Evolutionary conservation across 2,329 filamentous ascomycete genomes (phyloP).

Genomic region (Zymoseptoria passerinii): DNA sequence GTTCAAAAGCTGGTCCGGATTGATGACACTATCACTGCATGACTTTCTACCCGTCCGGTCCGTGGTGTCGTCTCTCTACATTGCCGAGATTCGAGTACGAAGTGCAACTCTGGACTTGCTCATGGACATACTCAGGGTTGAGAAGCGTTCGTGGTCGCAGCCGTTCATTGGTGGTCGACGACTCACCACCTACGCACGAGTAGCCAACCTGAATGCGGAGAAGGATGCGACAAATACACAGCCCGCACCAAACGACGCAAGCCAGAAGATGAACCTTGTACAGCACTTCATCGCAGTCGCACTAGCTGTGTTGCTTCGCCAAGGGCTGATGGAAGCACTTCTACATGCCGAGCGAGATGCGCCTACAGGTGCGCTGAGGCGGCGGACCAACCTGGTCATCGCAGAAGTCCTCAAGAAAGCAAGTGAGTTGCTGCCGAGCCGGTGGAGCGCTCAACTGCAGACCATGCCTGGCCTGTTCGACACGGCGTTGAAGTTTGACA

Average conservation of each 20-base stretch:
- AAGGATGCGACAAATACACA: constrained; percentile 52
- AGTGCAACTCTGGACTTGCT: constrained; percentile 84
- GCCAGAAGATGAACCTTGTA: constrained; percentile 64
- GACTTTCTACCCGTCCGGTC: constrained; percentile 78
- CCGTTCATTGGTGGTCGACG: constrained; percentile 88
- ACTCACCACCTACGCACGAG: constrained; percentile 91
- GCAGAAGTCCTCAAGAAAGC: constrained; percentile 87
- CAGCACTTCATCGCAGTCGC: constrained; percentile 90
- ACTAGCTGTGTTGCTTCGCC: constrained; percentile 73
- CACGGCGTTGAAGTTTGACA: constrained; percentile 62
- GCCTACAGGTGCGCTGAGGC: constrained; percentile 61
- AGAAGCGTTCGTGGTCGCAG: constrained; percentile 87
- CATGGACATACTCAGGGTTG: constrained; percentile 78
- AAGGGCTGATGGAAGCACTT: constrained; percentile 54
- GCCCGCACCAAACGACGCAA: constrained; percentile 41
- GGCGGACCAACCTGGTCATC: constrained; percentile 83
- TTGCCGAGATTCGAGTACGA: constrained; percentile 47
- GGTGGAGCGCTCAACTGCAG: constrained; percentile 77
- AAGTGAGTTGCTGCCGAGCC: constrained; percentile 71
- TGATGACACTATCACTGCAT: constrained; percentile 82
- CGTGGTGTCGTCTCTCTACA: constrained; percentile 59
- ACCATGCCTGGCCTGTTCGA: constrained; percentile 78
- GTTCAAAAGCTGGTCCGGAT: constrained; percentile 85
- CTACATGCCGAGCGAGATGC: constrained; percentile 58
- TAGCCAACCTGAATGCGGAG: constrained; percentile 69